Conservation (phyloP, 768 basidiomycete genomes). For the Lentinula aciculospora region DNA sequence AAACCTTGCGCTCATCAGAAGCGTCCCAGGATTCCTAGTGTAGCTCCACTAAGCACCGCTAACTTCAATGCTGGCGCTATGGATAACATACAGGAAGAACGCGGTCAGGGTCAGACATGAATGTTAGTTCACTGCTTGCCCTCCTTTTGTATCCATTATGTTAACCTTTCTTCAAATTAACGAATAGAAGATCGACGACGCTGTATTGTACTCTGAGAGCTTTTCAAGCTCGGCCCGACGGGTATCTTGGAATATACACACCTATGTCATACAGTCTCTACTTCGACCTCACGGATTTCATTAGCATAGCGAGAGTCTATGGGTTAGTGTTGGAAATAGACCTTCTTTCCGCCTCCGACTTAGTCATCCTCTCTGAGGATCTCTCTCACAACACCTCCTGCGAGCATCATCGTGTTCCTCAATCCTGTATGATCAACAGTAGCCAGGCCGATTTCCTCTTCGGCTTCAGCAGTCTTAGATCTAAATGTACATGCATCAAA, state of each 20-base stretch:
- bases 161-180: too few relatives aligned
- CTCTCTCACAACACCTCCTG: conserved; percentile 29
- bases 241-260: background rate
- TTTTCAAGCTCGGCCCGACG: background rate
- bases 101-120: background rate
- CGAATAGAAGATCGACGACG: background rate
- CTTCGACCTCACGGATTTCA: background rate
- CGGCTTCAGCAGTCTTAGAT: conserved; percentile 12
- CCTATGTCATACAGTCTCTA: background rate
- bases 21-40: conserved; percentile 6
- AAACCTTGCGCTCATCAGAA: background rate
- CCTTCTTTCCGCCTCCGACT: background rate
- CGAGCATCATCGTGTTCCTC: conserved; percentile 13
- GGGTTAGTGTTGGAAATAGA: background rate
- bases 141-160: too few relatives aligned
- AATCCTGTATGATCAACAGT: conserved; percentile 6
- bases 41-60: background rate
- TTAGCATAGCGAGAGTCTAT: background rate
- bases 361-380: conserved; percentile 20
- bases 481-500: conserved; percentile 18
- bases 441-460: conserved; percentile 25
- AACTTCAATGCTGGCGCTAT: background rate
- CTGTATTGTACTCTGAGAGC: background rate
- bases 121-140: too few relatives aligned
- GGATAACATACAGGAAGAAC: background rate